phyloP scores from a whole-genome alignment of 768 basidiomycete genomes.

The Lactifluus echinatus region DNA sequence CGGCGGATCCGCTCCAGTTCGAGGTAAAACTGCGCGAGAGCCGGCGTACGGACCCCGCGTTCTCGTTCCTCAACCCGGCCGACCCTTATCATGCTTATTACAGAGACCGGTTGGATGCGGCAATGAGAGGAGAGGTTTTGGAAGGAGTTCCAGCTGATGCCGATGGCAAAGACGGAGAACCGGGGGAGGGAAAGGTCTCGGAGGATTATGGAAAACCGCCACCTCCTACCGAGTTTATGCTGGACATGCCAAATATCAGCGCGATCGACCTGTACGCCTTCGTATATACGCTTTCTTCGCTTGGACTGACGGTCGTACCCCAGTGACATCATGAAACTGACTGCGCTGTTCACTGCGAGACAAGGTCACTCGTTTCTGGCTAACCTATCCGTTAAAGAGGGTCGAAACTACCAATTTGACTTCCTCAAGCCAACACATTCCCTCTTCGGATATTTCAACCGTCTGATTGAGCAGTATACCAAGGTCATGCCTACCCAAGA shows the following conservation, averaged over 20 bases:
- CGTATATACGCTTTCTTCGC: not conserved
- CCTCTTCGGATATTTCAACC: conserved; percentile 94
- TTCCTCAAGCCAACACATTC: conserved; percentile 95
- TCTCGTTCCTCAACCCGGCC: conserved; percentile 93
- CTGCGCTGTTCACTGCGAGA: conserved; percentile 91
- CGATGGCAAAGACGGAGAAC: conserved; percentile 3
- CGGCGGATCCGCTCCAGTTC: conserved; percentile 87
- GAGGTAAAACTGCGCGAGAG: conserved; percentile 97
- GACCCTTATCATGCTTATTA: conserved; percentile 99
- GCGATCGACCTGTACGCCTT: conserved; percentile 80
- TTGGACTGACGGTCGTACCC: not conserved
- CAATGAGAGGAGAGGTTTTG: conserved; percentile 62
- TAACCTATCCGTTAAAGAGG: conserved; percentile 78
- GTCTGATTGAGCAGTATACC: conserved; percentile 92
- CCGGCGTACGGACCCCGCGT: conserved; percentile 94
- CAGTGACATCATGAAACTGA: conserved; percentile 93
- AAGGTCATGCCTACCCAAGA: conserved; percentile 82
- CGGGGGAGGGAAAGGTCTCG: conserved; percentile 5
- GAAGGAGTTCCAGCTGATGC: conserved; percentile 41
- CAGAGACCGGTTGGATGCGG: conserved; percentile 80
- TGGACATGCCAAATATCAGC: conserved; percentile 82
- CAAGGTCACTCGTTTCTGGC: conserved; percentile 82
- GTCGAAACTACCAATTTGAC: conserved; percentile 95
- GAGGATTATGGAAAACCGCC: conserved; percentile 68
- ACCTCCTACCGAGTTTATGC: conserved; percentile 69